Evolutionary conservation across 495 filamentous ascomycete genomes (phyloP).

Genomic region (Aspergillus diversus): DNA sequence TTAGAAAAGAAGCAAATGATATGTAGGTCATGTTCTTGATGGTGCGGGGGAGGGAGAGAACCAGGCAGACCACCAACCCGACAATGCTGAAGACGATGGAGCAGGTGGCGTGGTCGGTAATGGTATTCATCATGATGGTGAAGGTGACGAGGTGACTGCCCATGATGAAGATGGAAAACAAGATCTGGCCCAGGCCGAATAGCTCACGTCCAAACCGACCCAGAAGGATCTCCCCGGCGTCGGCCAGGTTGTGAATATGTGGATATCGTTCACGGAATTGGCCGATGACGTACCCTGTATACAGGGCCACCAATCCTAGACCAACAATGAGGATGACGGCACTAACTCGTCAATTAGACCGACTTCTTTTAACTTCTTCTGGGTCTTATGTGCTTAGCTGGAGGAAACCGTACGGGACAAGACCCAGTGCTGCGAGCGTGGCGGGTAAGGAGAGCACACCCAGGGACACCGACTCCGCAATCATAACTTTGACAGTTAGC

Average conservation of each 20-base stretch:
- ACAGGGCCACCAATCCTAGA: slow-evolving; percentile 70
- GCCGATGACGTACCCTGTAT: slow-evolving; percentile 76
- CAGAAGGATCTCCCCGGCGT: slow-evolving; percentile 66
- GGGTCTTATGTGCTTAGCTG: too few relatives aligned
- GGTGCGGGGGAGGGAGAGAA: slow-evolving; percentile 69
- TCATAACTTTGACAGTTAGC: slow-evolving; percentile 50
- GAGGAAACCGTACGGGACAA: slow-evolving; percentile 48
- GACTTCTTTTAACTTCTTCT: not conserved
- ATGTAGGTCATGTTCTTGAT: slow-evolving; percentile 63
- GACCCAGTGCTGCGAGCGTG: slow-evolving; percentile 63
- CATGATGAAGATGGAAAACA: slow-evolving; percentile 78
- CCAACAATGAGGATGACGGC: slow-evolving; percentile 66
- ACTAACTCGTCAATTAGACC: slow-evolving; percentile 16
- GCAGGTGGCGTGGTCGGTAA: slow-evolving; percentile 69
- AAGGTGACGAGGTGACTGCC: slow-evolving; percentile 76
- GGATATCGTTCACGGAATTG: slow-evolving; percentile 68
- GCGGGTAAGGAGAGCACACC: slow-evolving; percentile 66
- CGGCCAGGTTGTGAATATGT: slow-evolving; percentile 68
- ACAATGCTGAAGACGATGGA: slow-evolving; percentile 69
- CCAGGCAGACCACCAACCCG: slow-evolving; percentile 64
- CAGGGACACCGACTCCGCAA: slow-evolving; percentile 72
- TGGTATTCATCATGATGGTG: slow-evolving; percentile 67
- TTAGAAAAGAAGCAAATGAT: slow-evolving; percentile 59
- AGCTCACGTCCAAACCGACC: slow-evolving; percentile 67
- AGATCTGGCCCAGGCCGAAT: slow-evolving; percentile 64